phyloP scores from a whole-genome alignment of 768 basidiomycete genomes.

The Pleurotus eryngii region DNA sequence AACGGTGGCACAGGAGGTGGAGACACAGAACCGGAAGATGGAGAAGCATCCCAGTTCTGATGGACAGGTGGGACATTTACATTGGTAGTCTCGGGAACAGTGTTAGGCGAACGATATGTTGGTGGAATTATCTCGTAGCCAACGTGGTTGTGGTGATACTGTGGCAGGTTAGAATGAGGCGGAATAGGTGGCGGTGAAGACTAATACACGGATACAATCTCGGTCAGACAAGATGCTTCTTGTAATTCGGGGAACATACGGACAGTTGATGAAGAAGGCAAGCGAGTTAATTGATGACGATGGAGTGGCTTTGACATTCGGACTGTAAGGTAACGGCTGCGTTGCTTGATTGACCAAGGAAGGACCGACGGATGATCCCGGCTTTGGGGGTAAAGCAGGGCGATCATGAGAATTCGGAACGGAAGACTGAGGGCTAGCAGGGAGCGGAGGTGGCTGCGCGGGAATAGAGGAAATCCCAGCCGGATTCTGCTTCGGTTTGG shows the following conservation, averaged over 20 bases:
- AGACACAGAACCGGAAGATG: conserved; percentile 17
- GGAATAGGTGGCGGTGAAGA: conserved; percentile 3
- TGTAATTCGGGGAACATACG: background rate
- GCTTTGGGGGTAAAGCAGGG: conserved; percentile 33
- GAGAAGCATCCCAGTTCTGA: conserved; percentile 22
- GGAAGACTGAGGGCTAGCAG: conserved; percentile 6
- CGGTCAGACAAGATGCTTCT: background rate
- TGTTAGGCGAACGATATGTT: conserved; percentile 11
- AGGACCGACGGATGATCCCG: conserved; percentile 11
- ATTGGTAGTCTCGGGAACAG: conserved; percentile 16
- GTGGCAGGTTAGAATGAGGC: conserved; percentile 13
- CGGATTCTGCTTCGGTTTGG: conserved; percentile 55
- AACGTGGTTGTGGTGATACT: conserved; percentile 11
- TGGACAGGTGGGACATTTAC: conserved; percentile 12
- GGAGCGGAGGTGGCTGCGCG: conserved; percentile 19
- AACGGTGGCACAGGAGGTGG: conserved; percentile 27
- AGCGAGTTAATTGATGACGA: conserved; percentile 1
- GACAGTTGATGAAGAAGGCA: conserved; percentile 1
- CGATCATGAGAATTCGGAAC: conserved; percentile 13
- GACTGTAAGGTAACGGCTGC: background rate
- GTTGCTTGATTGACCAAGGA: conserved; percentile 2
- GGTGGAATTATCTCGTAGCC: background rate
- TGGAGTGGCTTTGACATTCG: background rate
- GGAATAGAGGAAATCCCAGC: conserved; percentile 21
- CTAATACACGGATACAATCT: background rate